Evolutionary conservation across 2,329 filamentous ascomycete species (phyloP).

Genomic region (Ambrosiella cleistominuta): DNA sequence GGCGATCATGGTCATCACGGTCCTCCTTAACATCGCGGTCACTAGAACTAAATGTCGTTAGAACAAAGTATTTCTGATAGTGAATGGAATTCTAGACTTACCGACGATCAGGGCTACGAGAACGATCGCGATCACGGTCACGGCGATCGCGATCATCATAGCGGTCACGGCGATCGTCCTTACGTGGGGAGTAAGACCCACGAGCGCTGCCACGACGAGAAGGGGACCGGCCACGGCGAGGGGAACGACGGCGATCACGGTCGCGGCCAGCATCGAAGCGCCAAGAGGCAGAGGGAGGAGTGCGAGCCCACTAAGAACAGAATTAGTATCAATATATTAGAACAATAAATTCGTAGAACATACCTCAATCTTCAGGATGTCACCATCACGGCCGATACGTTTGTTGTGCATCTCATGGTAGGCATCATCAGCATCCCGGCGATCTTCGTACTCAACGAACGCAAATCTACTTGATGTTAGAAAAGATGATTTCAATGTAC

Average conservation of each 20-base stretch:
- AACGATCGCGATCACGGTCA: constrained; percentile 45
- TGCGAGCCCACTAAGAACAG: constrained; percentile 70
- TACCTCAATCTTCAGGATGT: constrained; percentile 95
- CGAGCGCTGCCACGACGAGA: constrained; percentile 60
- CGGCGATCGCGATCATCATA: constrained; percentile 62
- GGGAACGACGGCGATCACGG: constrained; percentile 37
- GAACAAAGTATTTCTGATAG: constrained; percentile 1
- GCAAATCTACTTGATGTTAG: constrained; percentile 49
- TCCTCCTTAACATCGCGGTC: constrained; percentile 45
- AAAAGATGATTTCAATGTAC: neutral
- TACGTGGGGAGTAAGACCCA: constrained; percentile 63
- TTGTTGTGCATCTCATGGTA: constrained; percentile 99
- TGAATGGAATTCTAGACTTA: constrained; percentile 18
- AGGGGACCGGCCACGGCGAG: constrained; percentile 52
- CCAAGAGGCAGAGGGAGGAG: constrained; percentile 94
- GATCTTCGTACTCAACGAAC: constrained; percentile 97
- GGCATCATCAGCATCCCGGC: constrained; percentile 93
- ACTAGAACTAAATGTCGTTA: constrained; percentile 22
- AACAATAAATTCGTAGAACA: constrained; percentile 16
- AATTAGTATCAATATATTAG: constrained; percentile 10
- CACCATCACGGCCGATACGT: constrained; percentile 74
- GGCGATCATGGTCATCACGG: constrained; percentile 54
- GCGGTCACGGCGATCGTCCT: constrained; percentile 70
- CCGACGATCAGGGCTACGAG: constrained; percentile 50
- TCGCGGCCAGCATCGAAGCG: constrained; percentile 85